Conservation (phyloP, 2,329 filamentous ascomycete genomes). For the Aaosphaeria pasadenensis region DNA sequence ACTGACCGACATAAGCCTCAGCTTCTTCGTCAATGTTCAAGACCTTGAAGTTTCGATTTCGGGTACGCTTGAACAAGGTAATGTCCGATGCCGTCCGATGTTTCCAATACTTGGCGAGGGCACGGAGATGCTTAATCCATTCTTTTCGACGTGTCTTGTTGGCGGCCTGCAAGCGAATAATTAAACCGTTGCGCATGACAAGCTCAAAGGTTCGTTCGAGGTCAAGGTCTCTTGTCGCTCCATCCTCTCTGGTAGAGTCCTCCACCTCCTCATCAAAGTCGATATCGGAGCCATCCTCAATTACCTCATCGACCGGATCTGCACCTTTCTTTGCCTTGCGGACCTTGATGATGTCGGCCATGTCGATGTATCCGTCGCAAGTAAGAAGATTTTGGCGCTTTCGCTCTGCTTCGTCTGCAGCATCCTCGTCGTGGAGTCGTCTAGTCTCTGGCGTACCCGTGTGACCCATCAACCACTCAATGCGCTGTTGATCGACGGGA, state of each 20-base stretch:
- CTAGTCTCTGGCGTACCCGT: slow-evolving; percentile 43
- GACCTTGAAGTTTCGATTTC: slow-evolving; percentile 56
- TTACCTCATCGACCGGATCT: slow-evolving; percentile 50
- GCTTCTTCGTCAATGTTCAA: slow-evolving; percentile 64
- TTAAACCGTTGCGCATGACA: slow-evolving; percentile 58
- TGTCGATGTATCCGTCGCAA: slow-evolving; percentile 63
- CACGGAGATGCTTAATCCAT: slow-evolving; percentile 59
- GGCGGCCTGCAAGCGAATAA: slow-evolving; percentile 59
- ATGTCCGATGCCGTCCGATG: slow-evolving; percentile 55
- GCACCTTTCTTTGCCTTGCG: slow-evolving; percentile 54
- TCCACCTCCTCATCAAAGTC: slow-evolving; percentile 52
- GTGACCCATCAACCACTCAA: slow-evolving; percentile 55
- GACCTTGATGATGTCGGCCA: slow-evolving; percentile 56
- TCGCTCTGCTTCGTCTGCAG: slow-evolving; percentile 57
- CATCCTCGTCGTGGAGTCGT: slow-evolving; percentile 55
- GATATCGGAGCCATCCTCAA: slow-evolving; percentile 53
- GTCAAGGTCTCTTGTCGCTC: slow-evolving; percentile 52
- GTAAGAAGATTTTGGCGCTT: slow-evolving; percentile 57
- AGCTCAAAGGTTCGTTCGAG: slow-evolving; percentile 61
- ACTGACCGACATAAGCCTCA: slow-evolving; percentile 64
- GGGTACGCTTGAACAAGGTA: slow-evolving; percentile 54
- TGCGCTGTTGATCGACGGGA: slow-evolving; percentile 50
- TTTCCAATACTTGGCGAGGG: slow-evolving; percentile 62
- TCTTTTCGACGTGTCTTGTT: slow-evolving; percentile 56
- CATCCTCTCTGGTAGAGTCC: slow-evolving; percentile 51